Evolutionary conservation across 148 eudicot species (phyloP).

Genomic region (Rhododendron ovatum): DNA sequence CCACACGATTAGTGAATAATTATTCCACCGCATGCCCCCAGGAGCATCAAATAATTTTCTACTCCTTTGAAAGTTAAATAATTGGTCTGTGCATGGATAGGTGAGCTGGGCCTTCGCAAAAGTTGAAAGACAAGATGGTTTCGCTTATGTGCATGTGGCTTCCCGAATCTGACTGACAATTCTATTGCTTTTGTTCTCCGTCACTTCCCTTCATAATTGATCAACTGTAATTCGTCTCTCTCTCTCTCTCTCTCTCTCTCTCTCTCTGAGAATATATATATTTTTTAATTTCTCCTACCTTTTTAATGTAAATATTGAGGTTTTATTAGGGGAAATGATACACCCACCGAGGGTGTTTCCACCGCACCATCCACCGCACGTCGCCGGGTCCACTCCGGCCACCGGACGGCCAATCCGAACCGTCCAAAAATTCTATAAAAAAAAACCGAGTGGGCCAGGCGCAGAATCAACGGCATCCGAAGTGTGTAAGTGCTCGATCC

Average conservation of each 20-base stretch:
- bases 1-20: neutral
- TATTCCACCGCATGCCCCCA: neutral
- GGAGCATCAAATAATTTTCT: neutral
- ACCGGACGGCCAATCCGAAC: too few relatives aligned
- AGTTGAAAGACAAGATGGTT: slow-evolving; percentile 16
- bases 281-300: neutral
- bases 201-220: neutral
- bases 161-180: slow-evolving; percentile 7
- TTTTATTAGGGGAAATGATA: too few relatives aligned
- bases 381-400: too few relatives aligned
- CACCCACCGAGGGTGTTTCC: too few relatives aligned
- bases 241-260: neutral
- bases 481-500: too few relatives aligned
- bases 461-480: too few relatives aligned
- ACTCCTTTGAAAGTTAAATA: neutral
- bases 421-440: too few relatives aligned
- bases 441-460: too few relatives aligned
- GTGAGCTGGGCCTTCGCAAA: slow-evolving; percentile 7
- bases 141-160: slow-evolving; percentile 12
- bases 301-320: too few relatives aligned
- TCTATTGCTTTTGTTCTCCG: neutral
- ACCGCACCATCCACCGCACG: too few relatives aligned
- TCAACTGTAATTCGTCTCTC: neutral
- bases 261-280: neutral
- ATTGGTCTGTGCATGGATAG: slow-evolving; percentile 6